phyloP scores from a whole-genome alignment of 495 filamentous ascomycete genomes.

The Podospora pseudoanserina region DNA sequence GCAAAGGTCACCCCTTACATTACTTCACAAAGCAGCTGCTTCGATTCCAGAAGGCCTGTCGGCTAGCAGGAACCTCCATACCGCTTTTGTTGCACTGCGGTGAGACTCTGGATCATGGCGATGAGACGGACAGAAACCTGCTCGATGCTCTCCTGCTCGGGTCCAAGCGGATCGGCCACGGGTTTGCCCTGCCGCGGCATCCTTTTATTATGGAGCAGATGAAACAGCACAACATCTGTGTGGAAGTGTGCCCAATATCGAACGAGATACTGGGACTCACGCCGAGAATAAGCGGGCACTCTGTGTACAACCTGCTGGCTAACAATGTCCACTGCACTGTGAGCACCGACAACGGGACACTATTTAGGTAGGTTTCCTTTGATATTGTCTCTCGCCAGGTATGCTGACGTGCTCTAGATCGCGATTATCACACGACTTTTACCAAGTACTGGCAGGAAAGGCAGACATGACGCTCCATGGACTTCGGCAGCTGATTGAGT shows the following conservation, averaged over 20 bases:
- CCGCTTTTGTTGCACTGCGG: conserved; percentile 96
- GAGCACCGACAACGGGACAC: conserved; percentile 54
- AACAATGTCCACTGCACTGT: conserved; percentile 52
- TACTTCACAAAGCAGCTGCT: conserved; percentile 74
- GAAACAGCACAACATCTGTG: conserved; percentile 73
- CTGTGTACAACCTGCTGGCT: conserved; percentile 49
- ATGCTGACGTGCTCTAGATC: conserved; percentile 34
- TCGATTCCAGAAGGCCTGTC: conserved; percentile 73
- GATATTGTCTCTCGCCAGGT: not conserved
- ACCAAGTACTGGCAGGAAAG: conserved; percentile 53
- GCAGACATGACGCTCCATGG: conserved; percentile 49
- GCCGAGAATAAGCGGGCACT: conserved; percentile 43
- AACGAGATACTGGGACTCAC: conserved; percentile 70
- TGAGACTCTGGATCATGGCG: conserved; percentile 76
- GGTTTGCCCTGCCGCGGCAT: conserved; percentile 84
- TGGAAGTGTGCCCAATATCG: conserved; percentile 88
- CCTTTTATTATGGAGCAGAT: conserved; percentile 78
- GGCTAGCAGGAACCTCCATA: conserved; percentile 66
- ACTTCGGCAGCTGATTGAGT: conserved; percentile 51
- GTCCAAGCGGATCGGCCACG: conserved; percentile 84
- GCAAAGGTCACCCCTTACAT: conserved; percentile 63
- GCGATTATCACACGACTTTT: conserved; percentile 55
- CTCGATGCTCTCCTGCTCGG: conserved; percentile 83
- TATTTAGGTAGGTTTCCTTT: conserved; percentile 43
- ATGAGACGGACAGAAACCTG: conserved; percentile 76